These are phyloP conservation scores for Pichia californica DNA, from an alignment of 805 yeast species.

Conservation along the genomic window DNA sequence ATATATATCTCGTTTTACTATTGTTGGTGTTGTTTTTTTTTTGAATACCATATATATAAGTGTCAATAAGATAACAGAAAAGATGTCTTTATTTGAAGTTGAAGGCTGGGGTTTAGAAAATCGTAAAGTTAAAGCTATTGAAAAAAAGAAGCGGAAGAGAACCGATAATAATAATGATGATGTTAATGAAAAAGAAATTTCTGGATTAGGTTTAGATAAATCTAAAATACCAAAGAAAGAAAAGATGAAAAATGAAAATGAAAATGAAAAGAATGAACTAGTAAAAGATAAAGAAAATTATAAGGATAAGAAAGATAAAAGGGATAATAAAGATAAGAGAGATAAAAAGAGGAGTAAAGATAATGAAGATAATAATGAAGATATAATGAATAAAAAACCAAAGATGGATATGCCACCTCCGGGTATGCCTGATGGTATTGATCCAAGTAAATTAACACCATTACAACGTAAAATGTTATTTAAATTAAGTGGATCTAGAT, in stretches of 20 bases:
- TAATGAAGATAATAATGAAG: conserved; percentile 2
- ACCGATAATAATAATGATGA: conserved; percentile 12
- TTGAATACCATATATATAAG: too few species aligned
- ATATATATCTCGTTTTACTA: too few species aligned
- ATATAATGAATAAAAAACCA: conserved; percentile 1
- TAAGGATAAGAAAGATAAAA: neutral
- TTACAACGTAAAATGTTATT: conserved; percentile 94
- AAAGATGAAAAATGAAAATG: conserved; percentile 11
- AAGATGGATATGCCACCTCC: conserved; percentile 13
- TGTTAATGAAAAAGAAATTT: conserved; percentile 6
- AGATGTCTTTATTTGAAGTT: conserved; percentile 65
- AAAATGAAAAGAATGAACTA: conserved; percentile 9
- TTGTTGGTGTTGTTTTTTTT: too few species aligned
- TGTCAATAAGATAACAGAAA: neutral
- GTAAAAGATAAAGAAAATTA: too few species aligned
- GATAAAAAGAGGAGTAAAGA: conserved; percentile 6
- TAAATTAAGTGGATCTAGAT: conserved; percentile 88
- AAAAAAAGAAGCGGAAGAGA: conserved; percentile 18
- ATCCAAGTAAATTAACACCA: conserved; percentile 55
- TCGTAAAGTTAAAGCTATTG: conserved; percentile 39
- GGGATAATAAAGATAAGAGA: conserved; percentile 5
- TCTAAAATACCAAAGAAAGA: conserved; percentile 5
- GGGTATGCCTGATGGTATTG: conserved; percentile 20
- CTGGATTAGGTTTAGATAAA: conserved; percentile 1
- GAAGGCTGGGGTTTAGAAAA: conserved; percentile 74